Base-by-base conservation (phyloP, 306 rosid genomes). In the Dicorynia guianensis region DNA sequence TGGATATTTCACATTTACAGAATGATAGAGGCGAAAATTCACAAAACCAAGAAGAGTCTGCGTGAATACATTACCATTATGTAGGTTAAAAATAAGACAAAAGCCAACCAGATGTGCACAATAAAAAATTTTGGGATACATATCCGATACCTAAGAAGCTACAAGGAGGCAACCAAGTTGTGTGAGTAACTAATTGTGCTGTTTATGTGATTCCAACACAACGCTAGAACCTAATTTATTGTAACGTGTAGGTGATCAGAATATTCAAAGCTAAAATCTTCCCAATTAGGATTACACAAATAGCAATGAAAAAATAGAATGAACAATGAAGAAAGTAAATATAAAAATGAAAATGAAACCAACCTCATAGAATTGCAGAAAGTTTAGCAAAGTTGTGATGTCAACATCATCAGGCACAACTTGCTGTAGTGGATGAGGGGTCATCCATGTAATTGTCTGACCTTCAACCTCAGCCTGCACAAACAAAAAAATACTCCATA, bases 341-440 rank as follows among this genome's bases (percentile, higher is more conserved):
- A 25, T 25, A 25, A 25, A 25, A 25, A 25, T 67, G 67, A 75
- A 64, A 44, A 72, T 3, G 67, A 44, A 73, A 38, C 76, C n/a
- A 63, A 89, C 98, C 97, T 94, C 96, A 1, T 92, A 88, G 70
- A 94, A 83, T 71, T 94, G 96, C 70, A 90, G 78, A 73, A 88
- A 94, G 76, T 84, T 88, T 10, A 85, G 71, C 85, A 88, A 80
- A 71, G 83, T 81, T 52, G 76, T 82, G 64, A 77, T 83, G 77
- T 88, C 92, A 42, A 88, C 78, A 39, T 88, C 92, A 19, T 83
- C 89, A 34, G 84, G 61, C 64, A 88, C 47, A 34, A 76, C 86
- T 74, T 88, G 92, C 83, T 87, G 92, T 80, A 87, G 58, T 14
- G 92, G 71, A 53, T 87, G 92, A 30, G 92, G 89, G 42, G 89